Evolutionary conservation across 1,284 basidiomycete genomes (phyloP).

Genomic region (Xerocomus nothofagi): DNA sequence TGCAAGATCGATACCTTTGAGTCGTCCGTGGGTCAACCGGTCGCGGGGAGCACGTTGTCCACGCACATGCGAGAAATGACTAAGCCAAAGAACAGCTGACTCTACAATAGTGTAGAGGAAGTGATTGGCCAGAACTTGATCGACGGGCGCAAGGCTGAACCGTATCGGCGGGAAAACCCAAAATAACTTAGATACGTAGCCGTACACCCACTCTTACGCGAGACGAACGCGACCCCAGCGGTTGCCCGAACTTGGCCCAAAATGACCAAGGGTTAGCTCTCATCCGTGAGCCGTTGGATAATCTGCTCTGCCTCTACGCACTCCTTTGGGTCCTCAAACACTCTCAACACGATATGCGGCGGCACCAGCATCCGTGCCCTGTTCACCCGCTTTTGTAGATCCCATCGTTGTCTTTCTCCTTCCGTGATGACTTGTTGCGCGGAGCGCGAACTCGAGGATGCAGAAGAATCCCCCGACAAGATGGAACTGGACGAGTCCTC

Average conservation of each 20-base stretch:
- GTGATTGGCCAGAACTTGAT: background rate
- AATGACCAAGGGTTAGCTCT: background rate
- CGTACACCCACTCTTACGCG: conserved; percentile 1
- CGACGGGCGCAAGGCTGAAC: background rate
- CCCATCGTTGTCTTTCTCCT: conserved; percentile 51
- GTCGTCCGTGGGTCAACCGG: background rate
- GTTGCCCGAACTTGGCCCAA: background rate
- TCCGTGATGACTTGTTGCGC: conserved; percentile 37
- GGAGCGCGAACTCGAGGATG: conserved; percentile 22
- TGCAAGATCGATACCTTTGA: background rate
- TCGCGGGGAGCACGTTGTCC: background rate
- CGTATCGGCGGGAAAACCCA: background rate
- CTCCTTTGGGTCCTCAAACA: conserved; percentile 66
- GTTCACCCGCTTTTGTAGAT: conserved; percentile 62
- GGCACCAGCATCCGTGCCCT: conserved; percentile 58
- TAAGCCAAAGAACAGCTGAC: background rate
- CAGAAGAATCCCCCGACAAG: conserved; percentile 23
- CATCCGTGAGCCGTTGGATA: conserved; percentile 21
- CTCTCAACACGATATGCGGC: conserved; percentile 51
- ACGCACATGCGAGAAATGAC: background rate
- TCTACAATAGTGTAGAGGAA: background rate
- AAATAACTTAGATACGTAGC: background rate
- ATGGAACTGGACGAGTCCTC: conserved; percentile 24
- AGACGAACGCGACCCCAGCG: background rate
- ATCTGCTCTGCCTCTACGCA: conserved; percentile 58